Evolutionary conservation across 2,329 filamentous ascomycete genomes (phyloP).

Genomic region (Trichophyton schoenleinii): DNA sequence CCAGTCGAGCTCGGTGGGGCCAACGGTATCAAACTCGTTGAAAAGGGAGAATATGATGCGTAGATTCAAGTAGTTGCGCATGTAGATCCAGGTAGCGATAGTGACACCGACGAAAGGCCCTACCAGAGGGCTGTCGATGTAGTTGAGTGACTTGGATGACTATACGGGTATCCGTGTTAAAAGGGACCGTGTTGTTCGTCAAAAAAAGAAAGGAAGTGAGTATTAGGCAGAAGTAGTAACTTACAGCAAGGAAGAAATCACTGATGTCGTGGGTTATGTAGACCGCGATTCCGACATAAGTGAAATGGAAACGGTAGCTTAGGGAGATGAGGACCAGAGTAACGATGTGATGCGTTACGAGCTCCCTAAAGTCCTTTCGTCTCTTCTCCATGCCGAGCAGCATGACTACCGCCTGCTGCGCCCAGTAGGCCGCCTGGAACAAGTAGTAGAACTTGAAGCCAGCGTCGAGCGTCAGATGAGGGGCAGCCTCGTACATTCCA

Average conservation of each 20-base stretch:
- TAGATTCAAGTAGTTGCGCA: conserved; percentile 58
- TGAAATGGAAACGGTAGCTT: conserved; percentile 94
- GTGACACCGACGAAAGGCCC: conserved; percentile 78
- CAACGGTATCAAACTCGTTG: conserved; percentile 37
- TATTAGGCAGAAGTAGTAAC: conserved; percentile 19
- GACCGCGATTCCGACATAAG: conserved; percentile 82
- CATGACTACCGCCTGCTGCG: conserved; percentile 86
- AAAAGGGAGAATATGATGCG: conserved; percentile 37
- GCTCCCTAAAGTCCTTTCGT: conserved; percentile 86
- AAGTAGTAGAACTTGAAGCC: conserved; percentile 92
- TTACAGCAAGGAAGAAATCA: conserved; percentile 87
- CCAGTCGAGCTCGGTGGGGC: conserved; percentile 38
- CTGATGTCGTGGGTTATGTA: conserved; percentile 92
- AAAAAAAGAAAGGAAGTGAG: neutral
- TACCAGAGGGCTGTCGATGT: conserved; percentile 65
- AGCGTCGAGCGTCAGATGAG: conserved; percentile 67
- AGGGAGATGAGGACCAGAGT: conserved; percentile 70
- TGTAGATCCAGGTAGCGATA: conserved; percentile 73
- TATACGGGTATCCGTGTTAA: conserved; percentile 23
- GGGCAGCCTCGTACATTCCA: conserved; percentile 81
- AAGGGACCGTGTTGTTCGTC: neutral
- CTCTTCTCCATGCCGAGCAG: conserved; percentile 81
- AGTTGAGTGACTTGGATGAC: conserved; percentile 87
- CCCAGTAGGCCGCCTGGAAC: conserved; percentile 89
- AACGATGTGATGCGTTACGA: conserved; percentile 83